phyloP scores from a whole-genome alignment of 441 rosid genomes.

The Adansonia grandidieri region DNA sequence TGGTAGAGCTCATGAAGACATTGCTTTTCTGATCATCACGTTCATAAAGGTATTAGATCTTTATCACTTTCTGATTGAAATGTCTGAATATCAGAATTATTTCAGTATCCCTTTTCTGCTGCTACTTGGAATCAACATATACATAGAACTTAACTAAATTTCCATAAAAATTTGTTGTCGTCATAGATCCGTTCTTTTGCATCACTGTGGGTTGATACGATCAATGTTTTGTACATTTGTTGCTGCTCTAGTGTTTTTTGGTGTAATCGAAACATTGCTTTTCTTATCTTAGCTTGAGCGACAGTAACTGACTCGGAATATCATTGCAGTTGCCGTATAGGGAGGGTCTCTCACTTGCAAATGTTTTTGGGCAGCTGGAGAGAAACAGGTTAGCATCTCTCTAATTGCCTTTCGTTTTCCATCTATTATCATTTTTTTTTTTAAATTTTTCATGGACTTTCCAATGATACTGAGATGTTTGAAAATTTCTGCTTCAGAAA shows the following conservation, averaged over 20 bases:
- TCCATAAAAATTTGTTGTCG: no score
- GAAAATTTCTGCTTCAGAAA: slow-evolving; percentile 45
- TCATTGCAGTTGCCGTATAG: slow-evolving; percentile 74
- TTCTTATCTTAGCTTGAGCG: background rate
- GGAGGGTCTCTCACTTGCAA: slow-evolving; percentile 75
- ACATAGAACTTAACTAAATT: no score
- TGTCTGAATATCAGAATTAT: no score
- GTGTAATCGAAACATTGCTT: background rate
- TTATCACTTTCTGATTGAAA: no score
- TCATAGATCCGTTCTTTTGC: no score
- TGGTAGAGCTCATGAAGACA: no score
- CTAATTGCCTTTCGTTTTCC: background rate
- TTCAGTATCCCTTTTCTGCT: no score
- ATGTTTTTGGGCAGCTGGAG: slow-evolving; percentile 85
- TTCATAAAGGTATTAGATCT: no score
- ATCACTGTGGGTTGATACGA: background rate
- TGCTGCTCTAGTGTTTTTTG: background rate
- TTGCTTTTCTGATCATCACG: no score
- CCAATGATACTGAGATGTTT: no score
- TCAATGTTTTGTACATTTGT: background rate
- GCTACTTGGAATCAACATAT: no score
- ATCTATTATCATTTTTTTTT: slow-evolving; percentile 13
- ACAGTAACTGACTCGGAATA: slow-evolving; percentile 25
- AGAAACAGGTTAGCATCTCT: slow-evolving; percentile 59
- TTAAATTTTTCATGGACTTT: slow-evolving; percentile 10